Base-by-base conservation (phyloP, 2,329 filamentous ascomycete species). In the Dryadomyces sulphureus region DNA sequence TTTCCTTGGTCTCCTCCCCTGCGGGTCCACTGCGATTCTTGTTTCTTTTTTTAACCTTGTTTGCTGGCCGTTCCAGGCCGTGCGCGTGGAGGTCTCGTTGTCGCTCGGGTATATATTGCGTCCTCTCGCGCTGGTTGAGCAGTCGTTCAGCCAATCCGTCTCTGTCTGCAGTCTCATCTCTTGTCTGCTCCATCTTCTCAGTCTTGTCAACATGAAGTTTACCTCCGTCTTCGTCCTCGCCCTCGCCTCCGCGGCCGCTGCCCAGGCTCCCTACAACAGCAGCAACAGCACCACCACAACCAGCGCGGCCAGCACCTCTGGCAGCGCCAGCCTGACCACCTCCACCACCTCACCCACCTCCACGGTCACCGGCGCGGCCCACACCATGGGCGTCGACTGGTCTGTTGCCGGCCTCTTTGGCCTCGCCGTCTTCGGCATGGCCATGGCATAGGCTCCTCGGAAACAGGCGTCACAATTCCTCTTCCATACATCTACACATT, bases 301-400 rank as follows among this genome's bases (percentile, higher is more conserved):
- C 25, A 19, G 35, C 16, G 19, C 43, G 8, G 34, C 25, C 41
- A 44, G 35, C 19, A 32, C 19, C 27, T 19, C 45, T 7, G 30
- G 19, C 9, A 25, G 20, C 17, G 41, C 44, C n/a, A 2, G 30
- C 4, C 16, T 42, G 4, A 14, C 45, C 16, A 36, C 45, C 16
- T 25, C 25, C 12, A 17, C 39, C 6, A 40, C 45, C 2, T 43
- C 48, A 34, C 47, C 49, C 0, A 39, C 45, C 0, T 50, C 49
- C 1, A 53, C 56, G 35, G 48, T 53, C 2, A 51, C 56, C 16
- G 52, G 51, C 2, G 53, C 42, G 0, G 55, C 49, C 7, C 49
- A 45, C 16, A 19, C 41, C 22, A 45, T 50, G 43, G 44, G 14
- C 8, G 32, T 53, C 24, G 51, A 56, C 41, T 51, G 38, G 5